Percentiles rank a stretch among this genome's conserved stretches.
phyloP scores from a whole-genome alignment of 2,329 filamentous ascomycete species.

The Diaporthe velutina region DNA sequence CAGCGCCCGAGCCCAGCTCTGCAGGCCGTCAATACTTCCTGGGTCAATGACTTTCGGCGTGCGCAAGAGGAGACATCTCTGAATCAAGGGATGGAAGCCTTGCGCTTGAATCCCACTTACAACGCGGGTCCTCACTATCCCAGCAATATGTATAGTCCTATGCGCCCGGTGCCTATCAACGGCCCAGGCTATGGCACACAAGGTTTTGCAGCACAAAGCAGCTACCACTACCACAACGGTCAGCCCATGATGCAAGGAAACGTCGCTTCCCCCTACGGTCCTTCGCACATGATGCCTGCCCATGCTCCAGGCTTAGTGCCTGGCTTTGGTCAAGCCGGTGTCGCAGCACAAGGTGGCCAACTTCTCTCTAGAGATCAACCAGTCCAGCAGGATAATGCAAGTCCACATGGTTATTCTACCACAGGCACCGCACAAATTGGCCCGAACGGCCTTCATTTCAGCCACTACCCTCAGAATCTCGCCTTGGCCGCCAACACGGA shows the following conservation, averaged over 20 bases:
- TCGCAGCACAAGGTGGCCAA: not conserved
- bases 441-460: conserved; percentile 5
- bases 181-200: not conserved
- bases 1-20: conserved; percentile 15
- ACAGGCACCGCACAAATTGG: not conserved
- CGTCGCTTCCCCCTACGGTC: not conserved
- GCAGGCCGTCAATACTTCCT: conserved; percentile 22
- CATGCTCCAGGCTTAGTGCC: not conserved
- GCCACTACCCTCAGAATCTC: conserved; percentile 36
- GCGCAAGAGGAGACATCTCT: not conserved
- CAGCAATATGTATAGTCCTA: not conserved
- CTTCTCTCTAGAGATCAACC: not conserved
- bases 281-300: conserved; percentile 5
- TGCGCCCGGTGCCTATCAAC: not conserved
- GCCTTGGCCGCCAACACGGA: conserved; percentile 39
- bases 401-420: conserved; percentile 4
- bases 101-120: not conserved
- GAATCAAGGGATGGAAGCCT: not conserved
- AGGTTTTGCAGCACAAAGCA: not conserved
- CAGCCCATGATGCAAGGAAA: conserved; percentile 2
- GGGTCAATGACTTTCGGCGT: conserved; percentile 33
- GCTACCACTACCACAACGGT: not conserved
- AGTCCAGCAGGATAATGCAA: not conserved
- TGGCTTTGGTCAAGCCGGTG: not conserved
- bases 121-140: not conserved